Evolutionary conservation across 2,329 filamentous ascomycete genomes (phyloP).

Genomic region (Verticillium dahliae): DNA sequence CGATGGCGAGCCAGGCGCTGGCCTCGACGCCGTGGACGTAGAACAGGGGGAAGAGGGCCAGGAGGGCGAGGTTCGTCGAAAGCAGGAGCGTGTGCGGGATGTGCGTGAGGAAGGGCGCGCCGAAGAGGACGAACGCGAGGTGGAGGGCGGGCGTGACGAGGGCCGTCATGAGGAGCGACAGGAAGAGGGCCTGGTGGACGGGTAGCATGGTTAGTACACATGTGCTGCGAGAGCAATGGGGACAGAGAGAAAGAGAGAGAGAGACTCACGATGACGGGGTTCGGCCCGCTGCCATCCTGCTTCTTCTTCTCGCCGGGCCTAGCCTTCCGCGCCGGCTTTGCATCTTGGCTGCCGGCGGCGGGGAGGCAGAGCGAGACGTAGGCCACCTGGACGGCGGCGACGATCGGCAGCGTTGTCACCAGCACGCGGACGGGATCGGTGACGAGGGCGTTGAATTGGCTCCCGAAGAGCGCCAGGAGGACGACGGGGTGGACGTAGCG

Average conservation of each 20-base stretch:
- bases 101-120: conserved; percentile 82
- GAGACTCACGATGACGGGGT: conserved; percentile 37
- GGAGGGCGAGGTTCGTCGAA: conserved; percentile 73
- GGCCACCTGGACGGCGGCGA: conserved; percentile 56
- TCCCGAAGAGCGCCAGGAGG: conserved; percentile 56
- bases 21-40: conserved; percentile 78
- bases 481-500: conserved; percentile 63
- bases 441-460: conserved; percentile 62
- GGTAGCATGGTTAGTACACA: neutral
- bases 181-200: conserved; percentile 30
- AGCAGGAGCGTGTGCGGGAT: conserved; percentile 70
- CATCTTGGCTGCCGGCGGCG: conserved; percentile 41
- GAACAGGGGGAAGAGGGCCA: conserved; percentile 73
- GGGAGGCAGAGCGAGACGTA: conserved; percentile 61
- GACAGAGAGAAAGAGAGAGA: too few relatives aligned
- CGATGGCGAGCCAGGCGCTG: conserved; percentile 62
- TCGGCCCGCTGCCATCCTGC: conserved; percentile 33
- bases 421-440: conserved; percentile 62
- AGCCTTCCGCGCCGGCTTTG: conserved; percentile 38
- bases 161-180: conserved; percentile 53
- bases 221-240: neutral
- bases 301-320: conserved; percentile 51
- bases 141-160: conserved; percentile 61
- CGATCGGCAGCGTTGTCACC: conserved; percentile 50
- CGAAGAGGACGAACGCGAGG: conserved; percentile 73